Evolutionary conservation across 176 grass and related monocot genomes (phyloP), one percentile per base, ranked within the genome.

Genomic region (Oryza longistaminata): DNA sequence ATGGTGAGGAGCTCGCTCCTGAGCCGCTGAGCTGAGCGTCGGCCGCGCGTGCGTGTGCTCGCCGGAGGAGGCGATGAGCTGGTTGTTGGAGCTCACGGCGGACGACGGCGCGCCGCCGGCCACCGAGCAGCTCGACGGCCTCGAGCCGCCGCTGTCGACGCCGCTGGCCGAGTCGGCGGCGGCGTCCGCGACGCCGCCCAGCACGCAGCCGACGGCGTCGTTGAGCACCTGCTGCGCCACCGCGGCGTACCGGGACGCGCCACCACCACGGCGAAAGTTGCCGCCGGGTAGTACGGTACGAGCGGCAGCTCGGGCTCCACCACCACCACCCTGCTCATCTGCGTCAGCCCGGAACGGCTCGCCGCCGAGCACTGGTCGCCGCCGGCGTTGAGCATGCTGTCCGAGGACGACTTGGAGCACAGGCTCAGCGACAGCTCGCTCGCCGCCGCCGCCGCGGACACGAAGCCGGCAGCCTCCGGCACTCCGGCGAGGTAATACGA

Each of bases 341-440:
- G 84, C 4, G 76, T 93, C 40, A 91, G 73, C 12, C 73, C 87
- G 3, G 95, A 97, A 40, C 81, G 90, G 86, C 90, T 92, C 13
- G 83, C 83, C 10, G 77, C 95, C 14, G 92, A 84, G 71, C 71
- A 87, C 81, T 87, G 80, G 44, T 85, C 89, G 27, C 45, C 89
- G 27, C 45, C 11, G 49, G 70, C 43, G 85, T 73, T 69, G 31
- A 76, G 34, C 31, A 60, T 64, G 84, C 27, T 77, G 3, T 81
- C 85, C 64, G 72, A 27, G 5, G 81, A 85, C 16, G 84, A 66
- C 19, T 84, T 86, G 27, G 88, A 87, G 52, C 84, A 83, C 35
- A 96, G 87, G 42, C 81, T 91, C 34, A 96, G 87, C 17, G 88
- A 91, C 16, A 93, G 88, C 74, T 91, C 91, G 74, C 88, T 96